Evolutionary conservation across 1,139 yeast species (phyloP).

Genomic region (Tardiomyces digboiensis): DNA sequence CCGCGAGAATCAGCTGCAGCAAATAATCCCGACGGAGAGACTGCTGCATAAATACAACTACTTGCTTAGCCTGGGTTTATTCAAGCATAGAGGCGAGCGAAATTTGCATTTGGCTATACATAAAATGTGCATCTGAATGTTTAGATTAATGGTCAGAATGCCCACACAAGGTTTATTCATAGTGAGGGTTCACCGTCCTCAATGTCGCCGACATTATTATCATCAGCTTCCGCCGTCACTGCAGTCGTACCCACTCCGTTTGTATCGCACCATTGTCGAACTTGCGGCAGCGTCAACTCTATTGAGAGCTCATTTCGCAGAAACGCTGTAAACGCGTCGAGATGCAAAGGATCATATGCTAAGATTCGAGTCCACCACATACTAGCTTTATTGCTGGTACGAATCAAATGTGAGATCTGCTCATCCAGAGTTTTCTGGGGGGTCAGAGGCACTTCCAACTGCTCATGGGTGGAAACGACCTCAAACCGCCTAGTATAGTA

Average conservation of each 20-base stretch:
- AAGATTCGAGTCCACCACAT: not conserved
- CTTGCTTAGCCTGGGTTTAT: too few relatives aligned
- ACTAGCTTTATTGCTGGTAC: not conserved
- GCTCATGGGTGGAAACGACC: not conserved
- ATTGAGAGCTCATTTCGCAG: not conserved
- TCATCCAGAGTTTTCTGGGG: not conserved
- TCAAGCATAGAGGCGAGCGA: too few relatives aligned
- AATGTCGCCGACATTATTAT: not conserved
- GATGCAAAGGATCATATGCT: not conserved
- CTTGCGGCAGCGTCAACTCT: not conserved
- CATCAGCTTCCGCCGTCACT: not conserved
- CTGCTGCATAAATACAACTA: too few relatives aligned
- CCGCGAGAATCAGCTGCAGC: too few relatives aligned
- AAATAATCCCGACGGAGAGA: too few relatives aligned
- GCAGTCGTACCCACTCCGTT: not conserved
- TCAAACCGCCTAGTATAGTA: not conserved
- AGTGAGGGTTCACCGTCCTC: too few relatives aligned
- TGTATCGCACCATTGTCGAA: not conserved
- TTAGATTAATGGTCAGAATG: too few relatives aligned
- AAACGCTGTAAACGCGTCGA: not conserved
- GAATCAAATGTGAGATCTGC: not conserved
- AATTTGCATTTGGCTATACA: too few relatives aligned
- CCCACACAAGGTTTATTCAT: too few relatives aligned
- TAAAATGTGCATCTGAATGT: too few relatives aligned
- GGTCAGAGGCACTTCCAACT: not conserved